A percentile compares a stretch with the other conserved stretches of the same genome.
phyloP scores from a whole-genome alignment of 331 rosid species.

The Stylosanthes scabra region DNA sequence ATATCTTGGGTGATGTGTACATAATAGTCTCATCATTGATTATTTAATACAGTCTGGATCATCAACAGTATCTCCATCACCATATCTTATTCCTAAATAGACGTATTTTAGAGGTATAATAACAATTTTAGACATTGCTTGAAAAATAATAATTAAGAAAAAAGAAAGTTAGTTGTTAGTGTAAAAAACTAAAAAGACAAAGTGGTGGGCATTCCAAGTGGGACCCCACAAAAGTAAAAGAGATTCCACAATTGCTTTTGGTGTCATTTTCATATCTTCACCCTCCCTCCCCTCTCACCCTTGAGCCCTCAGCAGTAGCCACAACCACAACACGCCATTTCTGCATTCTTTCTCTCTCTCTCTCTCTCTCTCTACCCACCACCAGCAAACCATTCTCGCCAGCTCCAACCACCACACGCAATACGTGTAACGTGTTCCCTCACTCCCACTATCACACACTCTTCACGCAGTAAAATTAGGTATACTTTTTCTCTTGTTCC shows the following conservation, averaged over 20 bases:
- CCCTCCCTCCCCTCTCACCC: background rate
- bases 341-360: too few species aligned
- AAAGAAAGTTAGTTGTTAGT: background rate
- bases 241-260: conserved; percentile 58
- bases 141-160: background rate
- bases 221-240: conserved; percentile 39
- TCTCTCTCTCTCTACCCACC: too few species aligned
- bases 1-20: too few species aligned
- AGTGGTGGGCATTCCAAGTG: conserved; percentile 28
- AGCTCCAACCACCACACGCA: background rate
- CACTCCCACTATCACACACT: conserved; percentile 1
- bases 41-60: too few species aligned
- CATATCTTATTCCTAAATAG: too few species aligned
- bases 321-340: background rate
- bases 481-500: conserved; percentile 26
- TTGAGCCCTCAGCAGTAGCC: background rate
- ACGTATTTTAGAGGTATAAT: too few species aligned
- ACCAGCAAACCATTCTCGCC: background rate
- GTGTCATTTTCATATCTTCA: conserved; percentile 32
- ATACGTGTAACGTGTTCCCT: background rate
- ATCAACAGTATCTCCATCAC: too few species aligned
- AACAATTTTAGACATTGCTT: too few species aligned
- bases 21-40: too few species aligned
- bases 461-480: conserved; percentile 19
- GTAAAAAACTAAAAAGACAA: conserved; percentile 48